Evolutionary conservation across 352 stramenopile genomes (phyloP), one percentile per base, ranked within the genome.

Genomic region (Globisporangium takayamanum): DNA sequence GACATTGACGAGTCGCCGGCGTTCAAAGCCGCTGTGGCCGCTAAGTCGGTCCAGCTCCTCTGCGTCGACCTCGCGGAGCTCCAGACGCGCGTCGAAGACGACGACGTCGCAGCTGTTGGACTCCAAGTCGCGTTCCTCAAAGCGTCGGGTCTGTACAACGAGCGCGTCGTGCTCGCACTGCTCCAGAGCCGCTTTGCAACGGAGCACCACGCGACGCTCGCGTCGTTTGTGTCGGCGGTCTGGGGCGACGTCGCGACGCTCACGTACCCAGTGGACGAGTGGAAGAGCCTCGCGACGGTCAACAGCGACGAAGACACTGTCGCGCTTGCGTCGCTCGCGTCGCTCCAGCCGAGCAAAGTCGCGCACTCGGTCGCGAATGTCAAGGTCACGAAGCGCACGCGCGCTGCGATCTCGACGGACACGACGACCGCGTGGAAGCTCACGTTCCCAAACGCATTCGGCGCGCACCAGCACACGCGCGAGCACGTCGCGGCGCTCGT

Each of bases 401-500:
- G 70, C 14, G 39, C 57, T 3, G 49, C 28, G 5, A 69, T 85
- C 33, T 87, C 75, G 25, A 70, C 71, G 30, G 75, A 80, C 51
- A 89, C 77, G 20, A 73, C 75, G 68, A 82, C 74, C 16, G 76
- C 77, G 50, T 89, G 80, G 80, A 73, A 85, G 57, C 39, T 90
- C 15, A 73, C 86, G 57, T 93, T 92, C 70, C 74, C 68, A 2
- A 70, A 77, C 18, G 63, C 76, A 11, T 91, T 81, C 18, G 69
- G 64, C n/a, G 50, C 79, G 28, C 58, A 57, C 15, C 76, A 86
- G 39, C 66, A 69, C 50, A 70, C 89, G 53, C 76, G 80, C 52
- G 75, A 87, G 56, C 81, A 89, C 65, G 79, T 88, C 50, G 84
- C 84, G 42, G 76, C 83, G 36, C 52, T 93, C 16, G 78, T 91